Evolutionary conservation across 75 land plant species (phyloP).

Genomic region (Pinus tabuliformis): DNA sequence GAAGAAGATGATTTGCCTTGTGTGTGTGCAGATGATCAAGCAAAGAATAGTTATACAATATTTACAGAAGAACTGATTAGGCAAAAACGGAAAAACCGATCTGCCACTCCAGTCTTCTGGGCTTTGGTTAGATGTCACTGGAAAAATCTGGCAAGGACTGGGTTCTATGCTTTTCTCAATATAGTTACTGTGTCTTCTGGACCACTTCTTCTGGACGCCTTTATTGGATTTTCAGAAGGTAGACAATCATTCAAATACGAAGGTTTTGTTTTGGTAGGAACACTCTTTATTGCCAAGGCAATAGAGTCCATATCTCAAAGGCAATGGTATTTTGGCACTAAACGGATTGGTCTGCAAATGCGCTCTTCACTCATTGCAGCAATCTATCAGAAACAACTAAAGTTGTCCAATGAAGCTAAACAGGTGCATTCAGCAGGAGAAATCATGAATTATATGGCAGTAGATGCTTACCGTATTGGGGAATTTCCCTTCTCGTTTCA

Average conservation of each 20-base stretch:
- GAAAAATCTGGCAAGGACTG: conserved; percentile 18
- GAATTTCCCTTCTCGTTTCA: conserved; percentile 54
- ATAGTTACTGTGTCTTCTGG: conserved; percentile 33
- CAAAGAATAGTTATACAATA: conserved; percentile 12
- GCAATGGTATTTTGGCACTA: conserved; percentile 22
- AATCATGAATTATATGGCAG: conserved; percentile 55
- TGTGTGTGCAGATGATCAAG: conserved; percentile 17
- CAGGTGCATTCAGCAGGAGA: conserved; percentile 37
- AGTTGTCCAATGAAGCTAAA: conserved; percentile 23
- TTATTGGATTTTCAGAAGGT: conserved; percentile 46
- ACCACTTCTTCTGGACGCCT: conserved; percentile 30
- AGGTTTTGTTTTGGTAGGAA: conserved; percentile 22
- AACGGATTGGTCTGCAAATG: conserved; percentile 16
- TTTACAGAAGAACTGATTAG: conserved; percentile 28
- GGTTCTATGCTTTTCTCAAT: conserved; percentile 17
- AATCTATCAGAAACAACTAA: conserved; percentile 23
- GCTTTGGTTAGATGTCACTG: conserved; percentile 17
- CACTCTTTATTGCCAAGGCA: conserved; percentile 28
- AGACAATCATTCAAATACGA: conserved; percentile 30
- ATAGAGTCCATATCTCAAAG: conserved; percentile 20
- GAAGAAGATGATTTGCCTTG: conserved; percentile 35
- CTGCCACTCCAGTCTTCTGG: conserved; percentile 7
- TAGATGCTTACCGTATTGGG: conserved; percentile 60
- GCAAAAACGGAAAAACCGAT: conserved; percentile 11
- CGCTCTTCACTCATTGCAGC: conserved; percentile 13